phyloP scores from a whole-genome alignment of 495 filamentous ascomycete species.

The Thermochaetoides thermophila region DNA sequence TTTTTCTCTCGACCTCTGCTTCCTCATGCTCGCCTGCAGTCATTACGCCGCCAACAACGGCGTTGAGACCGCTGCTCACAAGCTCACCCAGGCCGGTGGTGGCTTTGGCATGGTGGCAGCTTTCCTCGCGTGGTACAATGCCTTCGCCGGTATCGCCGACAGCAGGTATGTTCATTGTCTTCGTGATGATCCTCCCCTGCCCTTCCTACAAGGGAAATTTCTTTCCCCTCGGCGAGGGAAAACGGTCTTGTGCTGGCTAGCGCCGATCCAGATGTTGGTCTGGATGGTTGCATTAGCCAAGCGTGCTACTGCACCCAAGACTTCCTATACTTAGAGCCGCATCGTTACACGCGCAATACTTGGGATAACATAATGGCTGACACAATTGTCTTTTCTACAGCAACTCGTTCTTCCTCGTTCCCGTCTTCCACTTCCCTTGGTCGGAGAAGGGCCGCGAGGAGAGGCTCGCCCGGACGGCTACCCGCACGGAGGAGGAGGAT shows the following conservation, averaged over 20 bases:
- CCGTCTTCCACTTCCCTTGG: slow-evolving; percentile 96
- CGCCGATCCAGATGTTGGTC: too few relatives aligned
- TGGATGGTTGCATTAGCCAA: too few relatives aligned
- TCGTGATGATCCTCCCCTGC: slow-evolving; percentile 1
- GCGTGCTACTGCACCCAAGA: too few relatives aligned
- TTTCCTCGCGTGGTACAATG: slow-evolving; percentile 94
- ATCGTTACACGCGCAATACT: background rate
- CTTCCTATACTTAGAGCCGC: slow-evolving; percentile 7
- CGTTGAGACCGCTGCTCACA: slow-evolving; percentile 8
- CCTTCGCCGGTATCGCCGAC: slow-evolving; percentile 88
- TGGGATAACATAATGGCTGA: slow-evolving; percentile 5
- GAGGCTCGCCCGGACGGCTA: slow-evolving; percentile 25
- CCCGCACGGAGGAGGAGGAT: slow-evolving; percentile 11
- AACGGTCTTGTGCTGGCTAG: too few relatives aligned
- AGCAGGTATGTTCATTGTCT: slow-evolving; percentile 43
- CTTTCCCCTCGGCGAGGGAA: too few relatives aligned
- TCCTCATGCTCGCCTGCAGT: slow-evolving; percentile 70
- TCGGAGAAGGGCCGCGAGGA: slow-evolving; percentile 64
- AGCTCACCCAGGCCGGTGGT: slow-evolving; percentile 64
- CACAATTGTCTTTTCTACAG: slow-evolving; percentile 15
- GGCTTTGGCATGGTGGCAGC: slow-evolving; percentile 78
- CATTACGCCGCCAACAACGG: slow-evolving; percentile 40
- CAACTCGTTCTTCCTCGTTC: slow-evolving; percentile 90
- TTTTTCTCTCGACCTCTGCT: slow-evolving; percentile 84
- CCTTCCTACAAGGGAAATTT: too few relatives aligned